These are phyloP conservation scores for Saccharomycopsis schoenii DNA, from an alignment of 805 yeast species.

Conservation along the genomic window DNA sequence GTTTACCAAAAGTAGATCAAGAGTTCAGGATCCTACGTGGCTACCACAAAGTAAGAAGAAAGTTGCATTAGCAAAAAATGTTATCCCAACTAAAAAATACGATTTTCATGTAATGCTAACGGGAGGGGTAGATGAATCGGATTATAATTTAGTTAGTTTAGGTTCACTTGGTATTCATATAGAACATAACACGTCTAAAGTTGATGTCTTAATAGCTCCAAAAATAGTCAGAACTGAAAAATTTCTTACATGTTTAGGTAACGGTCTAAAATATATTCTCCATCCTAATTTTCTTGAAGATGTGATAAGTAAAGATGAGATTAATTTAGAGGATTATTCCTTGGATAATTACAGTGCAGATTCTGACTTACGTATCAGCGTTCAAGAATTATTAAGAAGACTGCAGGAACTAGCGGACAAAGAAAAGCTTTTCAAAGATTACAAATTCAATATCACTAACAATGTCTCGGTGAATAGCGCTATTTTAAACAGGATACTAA, in stretches of 20 bases:
- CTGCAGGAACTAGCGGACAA: slow-evolving; percentile 14
- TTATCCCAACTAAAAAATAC: slow-evolving; percentile 23
- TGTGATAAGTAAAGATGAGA: slow-evolving; percentile 25
- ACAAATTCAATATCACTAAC: slow-evolving; percentile 45
- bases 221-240: slow-evolving; percentile 78
- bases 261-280: slow-evolving; percentile 40
- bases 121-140: slow-evolving; percentile 48
- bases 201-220: slow-evolving; percentile 64
- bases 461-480: slow-evolving; percentile 52
- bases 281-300: slow-evolving; percentile 46
- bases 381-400: background rate
- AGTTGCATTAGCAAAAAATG: background rate
- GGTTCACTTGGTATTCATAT: slow-evolving; percentile 49
- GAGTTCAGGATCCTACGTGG: background rate
- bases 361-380: background rate
- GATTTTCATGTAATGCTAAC: slow-evolving; percentile 46
- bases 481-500: slow-evolving; percentile 45
- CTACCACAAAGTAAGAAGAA: slow-evolving; percentile 4
- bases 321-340: slow-evolving; percentile 2
- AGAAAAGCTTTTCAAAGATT: slow-evolving; percentile 35
- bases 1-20: slow-evolving; percentile 34
- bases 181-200: slow-evolving; percentile 31
- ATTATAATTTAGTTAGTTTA: slow-evolving; percentile 35
- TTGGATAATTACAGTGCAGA: slow-evolving; percentile 1
- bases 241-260: slow-evolving; percentile 61